Evolutionary conservation across 2,329 filamentous ascomycete genomes (phyloP).

Genomic region (Shiraia bambusicola): DNA sequence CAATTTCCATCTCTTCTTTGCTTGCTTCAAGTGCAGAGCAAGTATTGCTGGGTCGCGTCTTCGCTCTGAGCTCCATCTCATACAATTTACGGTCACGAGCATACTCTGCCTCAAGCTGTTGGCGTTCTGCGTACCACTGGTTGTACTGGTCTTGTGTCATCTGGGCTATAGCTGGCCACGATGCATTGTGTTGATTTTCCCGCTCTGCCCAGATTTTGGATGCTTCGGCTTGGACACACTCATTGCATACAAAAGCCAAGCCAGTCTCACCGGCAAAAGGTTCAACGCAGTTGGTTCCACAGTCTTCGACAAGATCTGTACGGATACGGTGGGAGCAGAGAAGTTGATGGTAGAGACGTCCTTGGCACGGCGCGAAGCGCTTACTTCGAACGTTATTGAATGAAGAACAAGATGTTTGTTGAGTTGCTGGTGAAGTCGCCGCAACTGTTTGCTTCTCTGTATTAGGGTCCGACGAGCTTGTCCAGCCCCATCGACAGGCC

Average conservation of each 20-base stretch:
- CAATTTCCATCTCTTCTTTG: slow-evolving; percentile 35
- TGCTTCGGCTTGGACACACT: slow-evolving; percentile 34
- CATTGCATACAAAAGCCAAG: slow-evolving; percentile 35
- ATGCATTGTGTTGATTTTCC: slow-evolving; percentile 28
- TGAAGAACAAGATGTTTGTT: slow-evolving; percentile 11
- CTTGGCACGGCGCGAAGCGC: slow-evolving; percentile 37
- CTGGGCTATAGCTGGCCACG: slow-evolving; percentile 28
- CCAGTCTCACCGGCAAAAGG: slow-evolving; percentile 19
- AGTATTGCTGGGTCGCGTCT: slow-evolving; percentile 31
- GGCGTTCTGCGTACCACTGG: slow-evolving; percentile 33
- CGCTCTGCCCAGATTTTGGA: slow-evolving; percentile 31
- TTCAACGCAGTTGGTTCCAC: slow-evolving; percentile 39
- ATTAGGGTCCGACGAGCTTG: slow-evolving; percentile 24
- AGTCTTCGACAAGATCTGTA: slow-evolving; percentile 40
- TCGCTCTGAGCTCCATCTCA: slow-evolving; percentile 26
- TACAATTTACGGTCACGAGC: slow-evolving; percentile 28
- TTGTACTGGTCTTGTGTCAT: slow-evolving; percentile 39
- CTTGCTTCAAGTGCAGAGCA: slow-evolving; percentile 34
- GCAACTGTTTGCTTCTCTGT: slow-evolving; percentile 11
- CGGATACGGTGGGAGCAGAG: slow-evolving; percentile 39
- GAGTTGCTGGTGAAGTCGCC: slow-evolving; percentile 6
- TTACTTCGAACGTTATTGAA: slow-evolving; percentile 28
- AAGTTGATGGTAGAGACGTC: slow-evolving; percentile 40
- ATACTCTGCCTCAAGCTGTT: slow-evolving; percentile 31
- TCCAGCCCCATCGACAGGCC: slow-evolving; percentile 40